These are phyloP conservation scores for Allantophomopsis lycopodina DNA, from an alignment of 2,329 filamentous ascomycete genomes.

Conservation along the genomic window DNA sequence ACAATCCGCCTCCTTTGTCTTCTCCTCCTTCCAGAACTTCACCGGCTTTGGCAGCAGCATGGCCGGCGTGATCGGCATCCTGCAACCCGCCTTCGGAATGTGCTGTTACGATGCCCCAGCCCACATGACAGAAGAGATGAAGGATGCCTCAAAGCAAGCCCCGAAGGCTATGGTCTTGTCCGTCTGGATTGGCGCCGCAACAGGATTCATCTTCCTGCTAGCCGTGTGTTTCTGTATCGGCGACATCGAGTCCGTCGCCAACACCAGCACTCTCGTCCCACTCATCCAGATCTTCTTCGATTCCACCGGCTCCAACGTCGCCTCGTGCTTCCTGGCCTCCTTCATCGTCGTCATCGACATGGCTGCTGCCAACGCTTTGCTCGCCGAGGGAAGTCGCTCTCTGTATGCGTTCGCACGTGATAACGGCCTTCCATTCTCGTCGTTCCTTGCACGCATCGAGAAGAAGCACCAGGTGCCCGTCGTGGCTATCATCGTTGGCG, in stretches of 20 bases:
- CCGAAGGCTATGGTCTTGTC: constrained; percentile 33
- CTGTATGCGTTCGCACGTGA: constrained; percentile 34
- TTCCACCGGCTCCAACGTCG: constrained; percentile 26
- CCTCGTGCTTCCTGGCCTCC: constrained; percentile 31
- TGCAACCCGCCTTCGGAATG: constrained; percentile 40
- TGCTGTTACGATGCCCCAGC: constrained; percentile 24
- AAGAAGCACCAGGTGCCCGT: constrained; percentile 30
- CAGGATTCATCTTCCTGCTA: constrained; percentile 33
- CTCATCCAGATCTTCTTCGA: constrained; percentile 36
- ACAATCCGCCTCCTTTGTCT: constrained; percentile 38
- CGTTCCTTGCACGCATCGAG: constrained; percentile 29
- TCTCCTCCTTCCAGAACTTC: constrained; percentile 36
- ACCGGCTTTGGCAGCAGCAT: constrained; percentile 36
- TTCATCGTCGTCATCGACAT: constrained; percentile 27
- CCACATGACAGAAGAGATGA: constrained; percentile 42
- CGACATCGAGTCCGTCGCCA: constrained; percentile 27
- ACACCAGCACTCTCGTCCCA: constrained; percentile 28
- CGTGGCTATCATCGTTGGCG: constrained; percentile 30
- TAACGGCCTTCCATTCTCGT: constrained; percentile 35
- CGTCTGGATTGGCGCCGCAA: constrained; percentile 29
- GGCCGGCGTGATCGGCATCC: constrained; percentile 35
- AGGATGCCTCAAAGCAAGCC: constrained; percentile 32
- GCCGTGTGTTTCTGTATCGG: constrained; percentile 36
- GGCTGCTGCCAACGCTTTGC: constrained; percentile 23
- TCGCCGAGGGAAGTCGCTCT: constrained; percentile 21